These are phyloP conservation scores for Hypoxylon subgilvum DNA, from an alignment of 495 filamentous ascomycete genomes.

Conservation along the genomic window DNA sequence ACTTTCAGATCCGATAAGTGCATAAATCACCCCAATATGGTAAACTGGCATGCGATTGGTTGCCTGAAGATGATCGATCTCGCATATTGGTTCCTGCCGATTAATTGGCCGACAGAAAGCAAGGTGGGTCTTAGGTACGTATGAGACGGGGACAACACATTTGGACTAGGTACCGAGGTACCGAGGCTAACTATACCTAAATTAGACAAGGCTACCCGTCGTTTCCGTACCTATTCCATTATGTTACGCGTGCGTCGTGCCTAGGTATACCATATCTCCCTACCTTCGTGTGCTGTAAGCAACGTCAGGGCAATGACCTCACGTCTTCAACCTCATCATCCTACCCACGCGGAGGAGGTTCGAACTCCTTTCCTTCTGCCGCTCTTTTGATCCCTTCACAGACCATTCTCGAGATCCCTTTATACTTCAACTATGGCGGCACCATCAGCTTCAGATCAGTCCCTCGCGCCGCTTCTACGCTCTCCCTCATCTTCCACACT, in stretches of 20 bases:
- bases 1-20: no score
- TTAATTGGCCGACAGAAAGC: neutral
- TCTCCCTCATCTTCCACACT: constrained; percentile 42
- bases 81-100: no score
- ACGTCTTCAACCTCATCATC: neutral
- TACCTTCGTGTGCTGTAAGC: neutral
- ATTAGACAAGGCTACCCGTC: constrained; percentile 19
- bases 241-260: no score
- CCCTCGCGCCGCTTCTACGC: constrained; percentile 42
- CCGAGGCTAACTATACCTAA: no score
- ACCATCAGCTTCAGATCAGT: constrained; percentile 25
- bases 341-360: constrained; percentile 5
- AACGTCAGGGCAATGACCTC: constrained; percentile 14
- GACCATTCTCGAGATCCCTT: neutral
- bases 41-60: no score
- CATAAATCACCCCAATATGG: no score
- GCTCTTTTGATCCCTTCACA: constrained; percentile 6
- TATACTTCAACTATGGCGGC: constrained; percentile 15
- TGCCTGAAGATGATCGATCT: no score
- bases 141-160: no score
- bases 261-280: no score
- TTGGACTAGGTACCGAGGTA: no score
- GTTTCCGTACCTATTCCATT: constrained; percentile 11
- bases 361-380: constrained; percentile 13
- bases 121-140: constrained; percentile 2